A percentile compares a stretch with the other conserved stretches of the same genome.
These are phyloP conservation scores for Pezicula neosporulosa DNA, from an alignment of 2,329 filamentous ascomycete species.

Conservation along the genomic window DNA sequence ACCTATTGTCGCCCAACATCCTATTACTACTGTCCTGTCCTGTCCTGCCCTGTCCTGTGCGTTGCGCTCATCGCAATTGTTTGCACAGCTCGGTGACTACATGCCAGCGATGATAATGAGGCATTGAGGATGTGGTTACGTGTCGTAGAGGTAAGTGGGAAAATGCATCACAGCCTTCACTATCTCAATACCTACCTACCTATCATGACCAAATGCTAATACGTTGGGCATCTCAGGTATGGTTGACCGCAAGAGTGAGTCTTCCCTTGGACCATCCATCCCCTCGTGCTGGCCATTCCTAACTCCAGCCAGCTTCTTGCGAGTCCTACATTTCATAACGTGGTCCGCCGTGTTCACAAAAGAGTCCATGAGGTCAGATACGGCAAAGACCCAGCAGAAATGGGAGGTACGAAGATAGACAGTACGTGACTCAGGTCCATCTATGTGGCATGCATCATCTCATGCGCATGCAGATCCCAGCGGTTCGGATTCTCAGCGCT, in stretches of 20 bases:
- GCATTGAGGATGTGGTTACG: slow-evolving; percentile 30
- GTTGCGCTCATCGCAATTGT: neutral
- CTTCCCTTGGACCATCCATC: neutral
- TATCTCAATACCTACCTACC: slow-evolving; percentile 3
- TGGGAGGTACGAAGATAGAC: slow-evolving; percentile 45
- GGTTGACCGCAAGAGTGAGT: slow-evolving; percentile 22
- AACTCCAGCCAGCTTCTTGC: slow-evolving; percentile 40
- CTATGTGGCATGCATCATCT: neutral
- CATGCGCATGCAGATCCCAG: slow-evolving; percentile 9
- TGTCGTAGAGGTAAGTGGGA: slow-evolving; percentile 32
- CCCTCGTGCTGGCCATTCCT: neutral
- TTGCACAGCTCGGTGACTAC: neutral
- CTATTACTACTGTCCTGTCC: too few relatives aligned
- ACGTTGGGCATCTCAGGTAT: slow-evolving; percentile 11
- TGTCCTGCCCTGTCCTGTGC: too few relatives aligned
- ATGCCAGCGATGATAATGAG: slow-evolving; percentile 4
- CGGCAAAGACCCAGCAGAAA: slow-evolving; percentile 44
- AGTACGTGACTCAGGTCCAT: slow-evolving; percentile 16
- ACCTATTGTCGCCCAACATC: too few relatives aligned
- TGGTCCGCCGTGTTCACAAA: slow-evolving; percentile 44
- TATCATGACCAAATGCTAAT: neutral
- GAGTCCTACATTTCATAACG: slow-evolving; percentile 51
- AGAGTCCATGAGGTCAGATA: slow-evolving; percentile 33
- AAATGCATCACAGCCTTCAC: neutral
- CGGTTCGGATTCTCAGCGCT: slow-evolving; percentile 21